Evolutionary conservation across 2,329 filamentous ascomycete species (phyloP).

Genomic region (Ophiosphaerella korrae): DNA sequence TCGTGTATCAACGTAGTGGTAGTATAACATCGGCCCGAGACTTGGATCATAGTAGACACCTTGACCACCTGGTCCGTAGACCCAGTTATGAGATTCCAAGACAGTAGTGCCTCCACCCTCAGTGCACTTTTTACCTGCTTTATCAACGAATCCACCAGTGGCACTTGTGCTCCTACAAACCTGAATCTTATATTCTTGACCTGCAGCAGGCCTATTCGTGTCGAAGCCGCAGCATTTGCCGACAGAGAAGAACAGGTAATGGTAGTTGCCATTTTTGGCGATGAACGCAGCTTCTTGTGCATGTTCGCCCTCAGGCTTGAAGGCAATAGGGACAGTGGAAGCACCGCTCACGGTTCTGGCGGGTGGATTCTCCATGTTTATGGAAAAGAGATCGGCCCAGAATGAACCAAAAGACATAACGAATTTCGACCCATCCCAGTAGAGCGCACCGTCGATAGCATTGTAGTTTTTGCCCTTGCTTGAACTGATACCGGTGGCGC

Average conservation of each 20-base stretch:
- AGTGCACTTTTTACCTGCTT: conserved; percentile 58
- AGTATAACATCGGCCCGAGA: conserved; percentile 63
- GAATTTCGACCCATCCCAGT: conserved; percentile 52
- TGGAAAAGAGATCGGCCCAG: conserved; percentile 69
- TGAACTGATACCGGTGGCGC: conserved; percentile 57
- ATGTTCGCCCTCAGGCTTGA: conserved; percentile 57
- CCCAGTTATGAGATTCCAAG: conserved; percentile 62
- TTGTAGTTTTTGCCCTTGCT: conserved; percentile 50
- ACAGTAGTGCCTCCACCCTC: conserved; percentile 65
- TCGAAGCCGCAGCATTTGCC: conserved; percentile 69
- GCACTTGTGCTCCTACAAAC: conserved; percentile 64
- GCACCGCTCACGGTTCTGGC: conserved; percentile 40
- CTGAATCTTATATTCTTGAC: conserved; percentile 69
- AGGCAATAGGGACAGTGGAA: conserved; percentile 56
- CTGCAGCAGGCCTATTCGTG: conserved; percentile 55
- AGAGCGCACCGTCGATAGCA: conserved; percentile 59
- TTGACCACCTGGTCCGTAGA: conserved; percentile 71
- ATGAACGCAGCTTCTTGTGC: conserved; percentile 64
- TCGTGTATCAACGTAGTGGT: conserved; percentile 64
- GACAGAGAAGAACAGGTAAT: conserved; percentile 68
- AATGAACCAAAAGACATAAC: conserved; percentile 70
- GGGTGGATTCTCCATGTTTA: conserved; percentile 52
- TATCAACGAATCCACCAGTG: conserved; percentile 62
- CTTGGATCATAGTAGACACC: conserved; percentile 60
- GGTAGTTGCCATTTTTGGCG: conserved; percentile 61